Percentiles rank a stretch among this genome's conserved stretches.
These are phyloP conservation scores for Naematelia aurantialba DNA, from an alignment of 768 basidiomycete species.

Conservation along the genomic window DNA sequence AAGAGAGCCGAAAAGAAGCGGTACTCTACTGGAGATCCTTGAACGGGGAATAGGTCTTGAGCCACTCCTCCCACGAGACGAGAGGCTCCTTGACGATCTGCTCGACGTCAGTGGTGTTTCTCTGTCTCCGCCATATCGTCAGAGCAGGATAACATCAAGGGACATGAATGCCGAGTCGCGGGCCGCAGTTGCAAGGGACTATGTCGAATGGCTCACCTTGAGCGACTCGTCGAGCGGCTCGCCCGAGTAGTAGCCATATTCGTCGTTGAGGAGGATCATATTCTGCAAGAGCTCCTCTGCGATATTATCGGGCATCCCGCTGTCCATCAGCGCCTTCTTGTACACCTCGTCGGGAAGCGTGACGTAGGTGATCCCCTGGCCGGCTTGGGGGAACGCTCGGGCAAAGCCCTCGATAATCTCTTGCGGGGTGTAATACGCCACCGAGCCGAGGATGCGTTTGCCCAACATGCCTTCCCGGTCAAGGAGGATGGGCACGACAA, in stretches of 20 bases:
- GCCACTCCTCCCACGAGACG: conserved; percentile 12
- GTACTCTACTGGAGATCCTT: conserved; percentile 13
- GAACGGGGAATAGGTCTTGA: conserved; percentile 16
- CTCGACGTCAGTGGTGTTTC: not conserved
- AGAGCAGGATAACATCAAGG: too few species aligned
- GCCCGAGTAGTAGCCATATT: conserved; percentile 22
- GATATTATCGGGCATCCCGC: conserved; percentile 15
- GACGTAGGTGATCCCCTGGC: conserved; percentile 5
- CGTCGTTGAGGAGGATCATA: conserved; percentile 20
- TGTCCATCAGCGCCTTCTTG: not conserved
- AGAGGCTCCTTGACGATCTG: conserved; percentile 15
- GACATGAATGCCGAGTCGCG: too few species aligned
- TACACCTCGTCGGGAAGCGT: conserved; percentile 13
- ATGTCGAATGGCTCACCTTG: conserved; percentile 8
- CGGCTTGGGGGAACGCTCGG: conserved; percentile 12
- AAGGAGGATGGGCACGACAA: conserved; percentile 26
- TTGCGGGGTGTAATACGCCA: conserved; percentile 13
- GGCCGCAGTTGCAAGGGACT: too few species aligned
- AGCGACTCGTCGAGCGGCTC: conserved; percentile 11
- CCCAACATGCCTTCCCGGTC: conserved; percentile 13
- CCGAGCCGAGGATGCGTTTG: conserved; percentile 13
- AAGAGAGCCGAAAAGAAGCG: too few species aligned
- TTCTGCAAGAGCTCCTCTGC: conserved; percentile 24
- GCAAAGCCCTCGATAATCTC: conserved; percentile 16
- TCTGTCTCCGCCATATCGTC: not conserved